Base-by-base conservation (phyloP, 306 rosid species). In the Castanospermum australe region DNA sequence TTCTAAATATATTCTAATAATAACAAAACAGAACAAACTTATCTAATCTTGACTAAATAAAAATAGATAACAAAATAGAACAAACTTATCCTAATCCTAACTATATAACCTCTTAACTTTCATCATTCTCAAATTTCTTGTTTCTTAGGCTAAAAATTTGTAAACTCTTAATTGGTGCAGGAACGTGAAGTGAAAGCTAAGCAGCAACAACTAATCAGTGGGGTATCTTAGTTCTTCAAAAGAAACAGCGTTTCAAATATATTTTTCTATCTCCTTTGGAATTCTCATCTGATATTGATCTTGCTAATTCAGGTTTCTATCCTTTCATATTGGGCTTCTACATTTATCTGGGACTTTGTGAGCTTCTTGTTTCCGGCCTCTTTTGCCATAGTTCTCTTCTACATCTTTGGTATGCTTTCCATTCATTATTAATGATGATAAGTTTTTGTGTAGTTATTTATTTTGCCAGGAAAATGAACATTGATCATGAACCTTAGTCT, bases 101-200 rank as follows among this genome's bases (percentile, higher is more conserved):
- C n/a, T n/a, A n/a, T n/a, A n/a, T n/a, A n/a, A n/a, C n/a, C n/a
- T n/a, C n/a, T n/a, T n/a, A n/a, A n/a, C n/a, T n/a, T n/a, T n/a
- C n/a, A n/a, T n/a, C n/a, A n/a, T n/a, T 42, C 22, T 83, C 44
- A 36, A 63, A 42, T 55, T 41, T 79, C 51, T 39, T 57, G 50
- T 72, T 54, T 71, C 81, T 36, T 76, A 64, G 56, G 66, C 80
- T 59, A 73, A 76, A 79, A 42, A 42, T 67, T 73, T 78, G 63
- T 32, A 24, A 56, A 39, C 50, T 64, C 22, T 87, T 76, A 42
- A 64, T 60, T 76, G 86, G 61, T 87, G 87, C 95, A 95, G 99
- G 99, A 95, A 72, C 99, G 97, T 36, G 99, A 95, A 90, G 97
- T 93, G 71, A 95, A 91, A 86, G 97, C 99, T 44, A 92, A 95